phyloP scores from a whole-genome alignment of 1,284 basidiomycete species.

The Heliocybe sulcata region DNA sequence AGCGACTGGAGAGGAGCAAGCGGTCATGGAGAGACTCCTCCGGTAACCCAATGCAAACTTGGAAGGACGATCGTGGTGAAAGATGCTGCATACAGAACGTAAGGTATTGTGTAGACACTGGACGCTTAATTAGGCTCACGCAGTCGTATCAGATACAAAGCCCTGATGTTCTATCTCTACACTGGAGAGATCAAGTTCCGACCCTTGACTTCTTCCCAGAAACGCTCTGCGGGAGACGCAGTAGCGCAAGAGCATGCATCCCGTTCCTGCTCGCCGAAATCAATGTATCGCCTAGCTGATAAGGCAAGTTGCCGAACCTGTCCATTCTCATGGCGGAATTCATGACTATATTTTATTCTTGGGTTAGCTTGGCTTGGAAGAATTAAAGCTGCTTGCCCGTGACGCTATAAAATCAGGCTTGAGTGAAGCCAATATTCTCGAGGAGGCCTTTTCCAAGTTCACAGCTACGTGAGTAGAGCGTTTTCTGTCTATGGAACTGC shows the following conservation, averaged over 20 bases:
- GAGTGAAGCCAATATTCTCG: not conserved
- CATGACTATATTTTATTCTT: too few species aligned
- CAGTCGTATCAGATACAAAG: not conserved
- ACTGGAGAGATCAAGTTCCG: not conserved
- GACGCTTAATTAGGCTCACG: not conserved
- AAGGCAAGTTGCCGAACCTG: not conserved
- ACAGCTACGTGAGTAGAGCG: not conserved
- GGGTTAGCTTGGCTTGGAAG: not conserved
- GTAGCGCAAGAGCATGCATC: too few species aligned
- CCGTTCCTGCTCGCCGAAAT: not conserved
- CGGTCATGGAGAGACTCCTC: too few species aligned
- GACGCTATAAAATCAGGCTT: not conserved
- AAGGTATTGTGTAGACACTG: conserved; percentile 4
- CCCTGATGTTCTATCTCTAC: not conserved
- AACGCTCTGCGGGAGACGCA: too few species aligned
- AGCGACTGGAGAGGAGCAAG: too few species aligned
- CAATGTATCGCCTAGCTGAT: not conserved
- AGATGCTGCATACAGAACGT: conserved; percentile 16
- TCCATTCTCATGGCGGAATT: not conserved
- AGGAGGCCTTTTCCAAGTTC: not conserved
- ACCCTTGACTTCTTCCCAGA: not conserved
- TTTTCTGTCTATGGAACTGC: too few species aligned
- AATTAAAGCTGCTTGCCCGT: not conserved
- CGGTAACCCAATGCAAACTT: too few species aligned
- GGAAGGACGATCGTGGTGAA: conserved; percentile 10